Evolutionary conservation across 139 green algal genomes (phyloP), one percentile per base, ranked within the genome.

Genomic region (Ostreobium quekettii): DNA sequence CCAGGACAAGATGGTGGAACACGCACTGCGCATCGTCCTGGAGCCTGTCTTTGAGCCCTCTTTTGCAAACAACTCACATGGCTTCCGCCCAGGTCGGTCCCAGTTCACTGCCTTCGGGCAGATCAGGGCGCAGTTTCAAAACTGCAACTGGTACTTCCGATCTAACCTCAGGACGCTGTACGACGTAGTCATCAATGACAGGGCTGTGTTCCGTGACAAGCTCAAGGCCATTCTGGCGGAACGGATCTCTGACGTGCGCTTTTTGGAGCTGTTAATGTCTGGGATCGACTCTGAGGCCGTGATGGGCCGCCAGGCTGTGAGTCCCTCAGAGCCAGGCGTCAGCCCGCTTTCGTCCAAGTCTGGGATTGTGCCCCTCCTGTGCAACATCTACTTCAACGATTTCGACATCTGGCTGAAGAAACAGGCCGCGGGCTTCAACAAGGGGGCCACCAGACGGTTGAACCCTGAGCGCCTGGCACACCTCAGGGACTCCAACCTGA

Each of bases 81-180:
- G 53, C 53, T 62, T 62, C n/a, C 53, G 53, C 7, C 53, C 53
- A 35, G 53, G 53, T 62, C 53, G 53, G 33, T 36, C 53, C 15
- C 53, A 62, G n/a, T 11, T 35, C 53, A 62, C 53, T 35, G 8
- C 53, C 15, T 62, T 62, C 7, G 33, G 33, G 53, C 53, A 62
- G 33, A 26, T 62, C 11, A 7, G 53, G 7, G 7, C n/a, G 15
- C n/a, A 62, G 7, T n/a, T 32, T 29, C 15, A 26, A 35, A 26
- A 62, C 15, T 11, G n/a, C 19, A 11, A 36, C n/a, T 62, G 53
- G 53, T 29, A 36, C n/a, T 62, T 11, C 7, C 8, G 53, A 35
- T 11, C 11, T 7, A 26, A 62, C n/a, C 15, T n/a, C 15, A n/a
- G 53, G 7, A 26, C n/a, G 7, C 8, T 62, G 7, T 62, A 36